Evolutionary conservation across 305 asterid species (phyloP).

Genomic region (Fraxinus greggii): DNA sequence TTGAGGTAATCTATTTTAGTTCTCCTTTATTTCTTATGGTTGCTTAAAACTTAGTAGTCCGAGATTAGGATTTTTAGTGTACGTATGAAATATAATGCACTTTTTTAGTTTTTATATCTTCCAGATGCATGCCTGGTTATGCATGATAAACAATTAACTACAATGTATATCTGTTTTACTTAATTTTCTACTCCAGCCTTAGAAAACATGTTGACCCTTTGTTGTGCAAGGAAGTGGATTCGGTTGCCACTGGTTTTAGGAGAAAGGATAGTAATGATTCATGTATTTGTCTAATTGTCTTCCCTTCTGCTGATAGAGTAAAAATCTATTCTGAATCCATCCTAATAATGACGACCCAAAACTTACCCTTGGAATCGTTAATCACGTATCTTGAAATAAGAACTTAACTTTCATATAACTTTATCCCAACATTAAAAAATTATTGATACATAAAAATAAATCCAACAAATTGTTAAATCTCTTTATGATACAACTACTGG

Average conservation of each 20-base stretch:
- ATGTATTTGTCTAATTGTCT: neutral
- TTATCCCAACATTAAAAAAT: neutral
- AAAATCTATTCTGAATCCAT: neutral
- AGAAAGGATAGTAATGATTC: neutral
- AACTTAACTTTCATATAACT: neutral
- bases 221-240: neutral
- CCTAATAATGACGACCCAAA: neutral
- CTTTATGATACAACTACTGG: neutral
- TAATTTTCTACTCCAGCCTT: neutral
- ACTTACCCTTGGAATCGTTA: neutral
- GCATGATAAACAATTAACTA: neutral
- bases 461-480: neutral
- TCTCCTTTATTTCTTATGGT: slow-evolving; percentile 1
- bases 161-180: neutral
- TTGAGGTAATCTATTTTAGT: slow-evolving; percentile 58
- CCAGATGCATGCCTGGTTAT: neutral
- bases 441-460: neutral
- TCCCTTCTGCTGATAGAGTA: neutral
- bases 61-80: neutral
- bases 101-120: neutral
- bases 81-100: neutral
- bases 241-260: neutral
- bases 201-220: neutral
- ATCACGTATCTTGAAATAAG: neutral
- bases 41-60: neutral